Base-by-base conservation (phyloP, 768 basidiomycete species). In the Serendipita indica region DNA sequence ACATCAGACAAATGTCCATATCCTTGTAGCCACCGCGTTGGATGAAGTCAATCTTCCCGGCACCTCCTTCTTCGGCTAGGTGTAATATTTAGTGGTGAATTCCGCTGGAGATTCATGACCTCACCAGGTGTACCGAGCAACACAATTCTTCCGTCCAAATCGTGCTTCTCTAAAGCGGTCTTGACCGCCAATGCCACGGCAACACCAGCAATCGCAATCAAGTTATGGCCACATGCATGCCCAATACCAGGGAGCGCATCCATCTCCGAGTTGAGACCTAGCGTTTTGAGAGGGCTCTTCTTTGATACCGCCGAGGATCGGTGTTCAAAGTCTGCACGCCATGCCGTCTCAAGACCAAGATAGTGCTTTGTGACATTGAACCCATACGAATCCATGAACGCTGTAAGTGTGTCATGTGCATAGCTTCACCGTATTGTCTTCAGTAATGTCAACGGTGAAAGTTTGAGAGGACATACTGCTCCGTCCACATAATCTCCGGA, bases 251-350 rank as follows among this genome's bases (percentile, higher is more conserved):
- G 69, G 10, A 84, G 71, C 1, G 82, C 80, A 65, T 82, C 73
- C 84, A 86, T 86, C 70, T 89, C 88, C 14, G 86, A 88, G 67
- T 90, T 89, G 60, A 90, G 72, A 0, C 87, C 87, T 32, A 89
- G 77, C 0, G 77, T 80, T 56, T 80, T 76, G 3, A 85, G 86
- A 5, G 60, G 58, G 20, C 28, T 58, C 14, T 58, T 22, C 22
- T 32, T 7, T n/a, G 5, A 7, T 16, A 30, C 20, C 30, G 49
- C 20, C n/a, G 49, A 54, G 22, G 49, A 54, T 22, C 49, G 83
- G 63, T 82, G 74, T 14, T 75, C 71, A 63, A 79, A 89, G 1
- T 75, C 77, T 0, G 88, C 88, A 20, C 75, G 71, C 87, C 87
- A 89, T 3, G 85, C 87, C 0, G 87, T 90, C 16, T 79, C 74